Percentiles rank a stretch among this genome's conserved stretches.
Conservation (phyloP, 2,329 filamentous ascomycete genomes). For the Fusarium tuaranense region DNA sequence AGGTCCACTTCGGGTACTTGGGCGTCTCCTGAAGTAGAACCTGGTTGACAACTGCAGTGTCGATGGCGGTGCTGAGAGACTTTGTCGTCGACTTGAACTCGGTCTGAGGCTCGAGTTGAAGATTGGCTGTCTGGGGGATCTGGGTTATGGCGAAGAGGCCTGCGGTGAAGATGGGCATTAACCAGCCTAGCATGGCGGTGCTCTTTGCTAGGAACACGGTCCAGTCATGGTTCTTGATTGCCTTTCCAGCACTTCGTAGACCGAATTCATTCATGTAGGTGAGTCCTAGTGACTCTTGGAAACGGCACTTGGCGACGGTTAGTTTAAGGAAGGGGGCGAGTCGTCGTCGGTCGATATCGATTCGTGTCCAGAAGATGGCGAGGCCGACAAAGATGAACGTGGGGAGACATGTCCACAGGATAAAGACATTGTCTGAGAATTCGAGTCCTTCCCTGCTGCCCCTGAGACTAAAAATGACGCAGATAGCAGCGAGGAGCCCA, state of each 20-base stretch:
- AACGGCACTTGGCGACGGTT: slow-evolving; percentile 31
- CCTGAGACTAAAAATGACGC: slow-evolving; percentile 35
- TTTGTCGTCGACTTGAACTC: slow-evolving; percentile 37
- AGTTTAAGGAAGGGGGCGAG: slow-evolving; percentile 44
- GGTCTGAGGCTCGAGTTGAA: slow-evolving; percentile 38
- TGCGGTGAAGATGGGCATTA: slow-evolving; percentile 45
- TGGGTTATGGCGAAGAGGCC: slow-evolving; percentile 43
- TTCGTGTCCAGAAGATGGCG: slow-evolving; percentile 38
- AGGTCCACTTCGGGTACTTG: slow-evolving; percentile 43
- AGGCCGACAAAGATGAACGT: slow-evolving; percentile 39
- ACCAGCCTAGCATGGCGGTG: slow-evolving; percentile 43
- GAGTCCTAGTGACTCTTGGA: slow-evolving; percentile 41
- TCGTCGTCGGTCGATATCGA: slow-evolving; percentile 43
- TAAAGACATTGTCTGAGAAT: slow-evolving; percentile 30
- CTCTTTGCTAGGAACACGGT: slow-evolving; percentile 43
- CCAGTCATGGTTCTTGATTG: slow-evolving; percentile 42
- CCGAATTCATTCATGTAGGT: slow-evolving; percentile 47
- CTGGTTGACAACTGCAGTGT: slow-evolving; percentile 28
- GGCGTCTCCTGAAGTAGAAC: slow-evolving; percentile 37
- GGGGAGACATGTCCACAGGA: slow-evolving; percentile 44
- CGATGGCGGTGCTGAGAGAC: slow-evolving; percentile 26
- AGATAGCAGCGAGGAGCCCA: slow-evolving; percentile 36
- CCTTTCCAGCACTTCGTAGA: slow-evolving; percentile 38
- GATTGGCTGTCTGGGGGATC: slow-evolving; percentile 27
- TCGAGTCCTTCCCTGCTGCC: slow-evolving; percentile 36